Evolutionary conservation across 2,329 filamentous ascomycete genomes (phyloP).

Genomic region (Colletotrichum sp.): DNA sequence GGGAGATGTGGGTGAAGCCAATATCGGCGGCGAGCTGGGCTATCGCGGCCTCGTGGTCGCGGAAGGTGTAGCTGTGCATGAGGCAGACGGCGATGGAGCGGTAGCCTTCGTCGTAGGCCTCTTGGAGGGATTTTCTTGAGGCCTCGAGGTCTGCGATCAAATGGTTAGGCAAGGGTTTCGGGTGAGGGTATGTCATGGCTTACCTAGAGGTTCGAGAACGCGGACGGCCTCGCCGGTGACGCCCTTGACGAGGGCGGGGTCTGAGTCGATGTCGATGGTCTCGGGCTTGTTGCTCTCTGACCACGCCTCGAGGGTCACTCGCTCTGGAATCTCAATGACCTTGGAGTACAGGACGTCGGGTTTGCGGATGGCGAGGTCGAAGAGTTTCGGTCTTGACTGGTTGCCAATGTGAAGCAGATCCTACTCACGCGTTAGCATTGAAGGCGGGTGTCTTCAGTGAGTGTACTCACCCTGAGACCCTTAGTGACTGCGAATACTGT

Average conservation of each 20-base stretch:
- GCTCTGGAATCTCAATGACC: conserved; percentile 76
- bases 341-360: conserved; percentile 73
- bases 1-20: conserved; percentile 68
- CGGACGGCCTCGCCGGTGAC: conserved; percentile 73
- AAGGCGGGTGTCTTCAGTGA: fast-evolving
- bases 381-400: conserved; percentile 75
- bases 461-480: conserved; percentile 40
- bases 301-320: conserved; percentile 69
- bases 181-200: fast-evolving
- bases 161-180: neutral
- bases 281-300: conserved; percentile 16
- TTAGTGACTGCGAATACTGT: conserved; percentile 71
- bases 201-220: conserved; percentile 61
- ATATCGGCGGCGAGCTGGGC: conserved; percentile 40
- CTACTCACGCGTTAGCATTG: conserved; percentile 45
- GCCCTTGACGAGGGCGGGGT: conserved; percentile 51
- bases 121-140: conserved; percentile 61
- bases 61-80: conserved; percentile 76
- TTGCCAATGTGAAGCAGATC: conserved; percentile 77
- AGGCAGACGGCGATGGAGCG: conserved; percentile 73
- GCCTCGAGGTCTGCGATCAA: conserved; percentile 44
- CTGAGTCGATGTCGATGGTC: conserved; percentile 4
- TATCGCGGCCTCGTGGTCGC: conserved; percentile 57
- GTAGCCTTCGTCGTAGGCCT: conserved; percentile 65
- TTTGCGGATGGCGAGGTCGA: conserved; percentile 73